Percentiles rank a stretch among this genome's conserved stretches.
phyloP scores from a whole-genome alignment of 2,329 filamentous ascomycete genomes.

The Arthrocladium fulminans region DNA sequence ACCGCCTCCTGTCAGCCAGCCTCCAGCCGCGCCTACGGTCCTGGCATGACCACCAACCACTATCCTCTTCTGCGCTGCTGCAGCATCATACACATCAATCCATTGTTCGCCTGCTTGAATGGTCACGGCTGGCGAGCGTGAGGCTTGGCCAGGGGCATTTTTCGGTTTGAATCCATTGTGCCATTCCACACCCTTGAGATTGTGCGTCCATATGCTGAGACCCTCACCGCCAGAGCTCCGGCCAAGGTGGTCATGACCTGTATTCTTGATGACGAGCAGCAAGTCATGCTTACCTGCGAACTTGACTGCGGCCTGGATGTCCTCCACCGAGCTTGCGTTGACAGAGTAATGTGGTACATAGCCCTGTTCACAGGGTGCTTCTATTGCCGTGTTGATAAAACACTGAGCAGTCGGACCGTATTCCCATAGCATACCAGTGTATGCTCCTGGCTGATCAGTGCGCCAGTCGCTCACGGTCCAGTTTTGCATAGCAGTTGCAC shows the following conservation, averaged over 20 bases:
- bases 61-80: constrained; percentile 20
- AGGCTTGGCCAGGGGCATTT: constrained; percentile 15
- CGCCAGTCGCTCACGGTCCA: constrained; percentile 18
- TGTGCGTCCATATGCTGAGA: constrained; percentile 26
- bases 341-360: constrained; percentile 24
- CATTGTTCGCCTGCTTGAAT: constrained; percentile 25
- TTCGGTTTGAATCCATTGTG: constrained; percentile 20
- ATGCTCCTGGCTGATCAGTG: constrained; percentile 24
- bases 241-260: constrained; percentile 25
- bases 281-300: constrained; percentile 24
- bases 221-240: constrained; percentile 23
- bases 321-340: constrained; percentile 12
- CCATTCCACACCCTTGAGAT: constrained; percentile 24
- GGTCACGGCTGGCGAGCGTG: constrained; percentile 23
- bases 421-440: constrained; percentile 26
- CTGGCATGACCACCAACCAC: constrained; percentile 23
- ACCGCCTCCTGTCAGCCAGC: constrained; percentile 25
- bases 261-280: constrained; percentile 26
- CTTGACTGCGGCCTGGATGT: constrained; percentile 21
- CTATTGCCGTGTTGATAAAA: constrained; percentile 22
- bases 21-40: constrained; percentile 25
- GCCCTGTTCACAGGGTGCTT: constrained; percentile 21
- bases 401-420: constrained; percentile 24
- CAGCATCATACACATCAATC: constrained; percentile 24
- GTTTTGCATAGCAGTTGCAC: constrained; percentile 14